A percentile compares a stretch with the other conserved stretches of the same genome.
These are phyloP conservation scores for Tagetes erecta DNA, from an alignment of 129 eudicot species.

Conservation along the genomic window DNA sequence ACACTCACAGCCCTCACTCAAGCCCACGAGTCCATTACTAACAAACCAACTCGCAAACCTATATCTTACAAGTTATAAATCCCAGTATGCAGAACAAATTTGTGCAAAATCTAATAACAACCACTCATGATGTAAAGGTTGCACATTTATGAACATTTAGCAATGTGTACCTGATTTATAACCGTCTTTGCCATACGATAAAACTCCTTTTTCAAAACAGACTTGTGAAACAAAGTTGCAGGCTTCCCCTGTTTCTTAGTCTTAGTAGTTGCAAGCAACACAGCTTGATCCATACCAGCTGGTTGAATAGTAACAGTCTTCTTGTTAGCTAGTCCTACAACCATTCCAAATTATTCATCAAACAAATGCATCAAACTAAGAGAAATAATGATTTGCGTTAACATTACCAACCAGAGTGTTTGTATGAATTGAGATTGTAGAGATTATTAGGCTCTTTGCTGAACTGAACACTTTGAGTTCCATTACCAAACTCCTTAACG, in stretches of 20 bases:
- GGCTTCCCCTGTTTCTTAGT: conserved; percentile 92
- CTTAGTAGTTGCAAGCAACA: conserved; percentile 77
- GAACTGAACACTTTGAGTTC: conserved; percentile 66
- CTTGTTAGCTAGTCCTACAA: conserved; percentile 80
- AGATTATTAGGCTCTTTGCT: conserved; percentile 91
- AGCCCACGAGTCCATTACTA: too few relatives aligned
- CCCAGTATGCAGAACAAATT: too few relatives aligned
- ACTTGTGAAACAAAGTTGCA: conserved; percentile 67
- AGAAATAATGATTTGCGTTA: too few relatives aligned
- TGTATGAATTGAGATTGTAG: conserved; percentile 83
- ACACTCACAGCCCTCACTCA: too few relatives aligned
- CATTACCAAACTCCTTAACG: conserved; percentile 91
- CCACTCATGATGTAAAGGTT: too few relatives aligned
- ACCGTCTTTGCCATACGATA: conserved; percentile 92
- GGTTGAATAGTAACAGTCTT: conserved; percentile 93
- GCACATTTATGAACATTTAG: too few relatives aligned
- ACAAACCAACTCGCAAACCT: too few relatives aligned
- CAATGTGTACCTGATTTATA: conserved; percentile 65
- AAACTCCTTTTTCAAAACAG: conserved; percentile 91
- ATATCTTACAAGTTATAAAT: too few relatives aligned
- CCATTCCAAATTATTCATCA: too few relatives aligned
- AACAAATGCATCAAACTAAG: too few relatives aligned
- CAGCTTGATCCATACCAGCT: conserved; percentile 75
- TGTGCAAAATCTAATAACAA: too few relatives aligned
- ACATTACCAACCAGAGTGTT: conserved; percentile 64